Evolutionary conservation across 2,329 filamentous ascomycete species (phyloP).

Genomic region (Chrysoporthe cubensis): DNA sequence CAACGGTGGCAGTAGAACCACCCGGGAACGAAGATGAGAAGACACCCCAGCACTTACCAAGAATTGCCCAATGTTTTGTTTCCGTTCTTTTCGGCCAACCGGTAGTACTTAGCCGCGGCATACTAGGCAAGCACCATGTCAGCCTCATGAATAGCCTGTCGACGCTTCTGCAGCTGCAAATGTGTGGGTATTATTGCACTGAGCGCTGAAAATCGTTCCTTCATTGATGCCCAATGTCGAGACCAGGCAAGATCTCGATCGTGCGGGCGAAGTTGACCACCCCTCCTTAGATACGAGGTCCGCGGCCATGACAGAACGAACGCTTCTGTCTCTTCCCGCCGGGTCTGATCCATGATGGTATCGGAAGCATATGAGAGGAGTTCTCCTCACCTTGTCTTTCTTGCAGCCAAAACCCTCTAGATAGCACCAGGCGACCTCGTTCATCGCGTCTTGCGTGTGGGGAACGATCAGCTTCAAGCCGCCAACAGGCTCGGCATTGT

Average conservation of each 20-base stretch:
- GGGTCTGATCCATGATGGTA: neutral
- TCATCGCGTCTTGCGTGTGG: constrained; percentile 79
- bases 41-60: constrained; percentile 68
- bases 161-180: constrained; percentile 11
- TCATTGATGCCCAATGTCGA: constrained; percentile 46
- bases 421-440: constrained; percentile 95
- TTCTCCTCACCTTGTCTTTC: constrained; percentile 94
- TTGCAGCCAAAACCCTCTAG: constrained; percentile 94
- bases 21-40: constrained; percentile 25
- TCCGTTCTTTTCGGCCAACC: constrained; percentile 85
- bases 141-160: constrained; percentile 52
- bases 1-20: constrained; percentile 14
- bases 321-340: neutral
- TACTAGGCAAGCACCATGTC: constrained; percentile 58
- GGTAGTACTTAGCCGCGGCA: constrained; percentile 85
- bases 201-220: constrained; percentile 34
- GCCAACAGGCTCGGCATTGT: constrained; percentile 14
- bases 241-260: constrained; percentile 1
- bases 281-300: neutral
- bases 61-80: constrained; percentile 91
- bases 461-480: constrained; percentile 36
- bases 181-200: constrained; percentile 12
- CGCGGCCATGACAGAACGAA: neutral
- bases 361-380: neutral
- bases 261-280: neutral